Base-by-base conservation (phyloP, 768 basidiomycete species). In the Leucocoprinus sp. region DNA sequence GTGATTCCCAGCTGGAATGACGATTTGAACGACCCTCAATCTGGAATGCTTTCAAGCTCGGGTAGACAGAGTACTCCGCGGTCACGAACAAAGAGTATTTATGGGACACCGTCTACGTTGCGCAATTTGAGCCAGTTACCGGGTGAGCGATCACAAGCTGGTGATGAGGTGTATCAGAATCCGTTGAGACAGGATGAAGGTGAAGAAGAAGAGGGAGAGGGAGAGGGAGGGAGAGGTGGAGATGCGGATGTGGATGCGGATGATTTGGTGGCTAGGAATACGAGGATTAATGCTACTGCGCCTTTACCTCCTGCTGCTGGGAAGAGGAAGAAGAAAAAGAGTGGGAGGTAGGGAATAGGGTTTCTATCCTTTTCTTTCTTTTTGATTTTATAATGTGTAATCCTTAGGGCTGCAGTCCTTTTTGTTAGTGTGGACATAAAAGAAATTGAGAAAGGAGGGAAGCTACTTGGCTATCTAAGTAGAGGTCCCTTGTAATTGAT, bases 221-320 rank as follows among this genome's bases (percentile, higher is more conserved):
- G 29, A n/a, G 18, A 23, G 31, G 26, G 26, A 22, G 29, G 39
- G 12, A 37, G 33, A 31, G 45, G 40, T 18, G 45, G 29, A 17
- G 42, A 43, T 11, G 33, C 19, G 14, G 18, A 23, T 19, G 26
- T 5, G 28, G 41, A 21, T 18, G 19, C 22, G 5, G 45, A 40
- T 19, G 39, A 35, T 8, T 26, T 40, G 17, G 28, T 47, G 6
- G 38, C 29, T 18, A 47, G 45, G 28, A 47, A 47, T 34, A 47
- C 45, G 37, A 47, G 21, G 45, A 47, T 47, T 8, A 47, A 47
- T 35, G 45, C 45, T 11, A 47, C 45, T 23, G 45, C 45, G 31
- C 45, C 45, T 2, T 17, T 31, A 4, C 36, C 36, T 8, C 8
- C 19, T 23, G 14, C 14, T 6, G 27, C 28, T 12, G 18, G n/a